Base-by-base conservation (phyloP, 163 green algal genomes). In the Chlorella variabilis region DNA sequence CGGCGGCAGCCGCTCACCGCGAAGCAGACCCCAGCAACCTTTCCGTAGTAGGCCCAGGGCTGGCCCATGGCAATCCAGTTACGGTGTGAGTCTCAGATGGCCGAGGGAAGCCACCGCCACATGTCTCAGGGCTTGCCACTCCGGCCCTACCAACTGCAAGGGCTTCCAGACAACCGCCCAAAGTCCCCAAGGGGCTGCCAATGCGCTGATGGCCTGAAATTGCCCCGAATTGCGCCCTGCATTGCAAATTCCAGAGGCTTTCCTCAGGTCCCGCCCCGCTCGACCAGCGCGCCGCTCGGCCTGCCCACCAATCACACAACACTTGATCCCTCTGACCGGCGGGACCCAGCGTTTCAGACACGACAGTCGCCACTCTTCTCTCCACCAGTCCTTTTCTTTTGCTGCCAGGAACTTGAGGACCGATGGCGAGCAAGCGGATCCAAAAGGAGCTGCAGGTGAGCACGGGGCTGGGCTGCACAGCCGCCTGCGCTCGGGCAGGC, bases 381-480 rank as follows among this genome's bases (percentile, higher is more conserved):
- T n/a, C n/a, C n/a, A n/a, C n/a, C n/a, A n/a, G n/a, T n/a, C n/a
- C n/a, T n/a, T n/a, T n/a, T n/a, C n/a, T n/a, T n/a, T n/a, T n/a
- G n/a, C n/a, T n/a, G n/a, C n/a, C n/a, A n/a, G n/a, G n/a, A n/a
- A n/a, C n/a, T n/a, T n/a, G n/a, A n/a, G n/a, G n/a, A n/a, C n/a
- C n/a, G 7, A 93, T 93, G 89, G 90, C 90, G 17, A 89, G 80
- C 41, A 93, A 93, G 75, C 70, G 90, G 0, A 93, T 93, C 62
- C 77, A 86, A 34, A 93, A 93, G 67, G 90, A 93, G 83, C 71
- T 93, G 66, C 87, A 91, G 88, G 90, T 89, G 34, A 33, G 81
- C 51, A 29, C 6, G 2, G 75, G 17, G 63, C 27, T 48, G 68
- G 68, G 5, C 20, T n/a, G 59, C 59, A 18, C 59, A 13, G 27